Conservation (phyloP, 1,139 yeast species). For the Candida tunisiensis region DNA sequence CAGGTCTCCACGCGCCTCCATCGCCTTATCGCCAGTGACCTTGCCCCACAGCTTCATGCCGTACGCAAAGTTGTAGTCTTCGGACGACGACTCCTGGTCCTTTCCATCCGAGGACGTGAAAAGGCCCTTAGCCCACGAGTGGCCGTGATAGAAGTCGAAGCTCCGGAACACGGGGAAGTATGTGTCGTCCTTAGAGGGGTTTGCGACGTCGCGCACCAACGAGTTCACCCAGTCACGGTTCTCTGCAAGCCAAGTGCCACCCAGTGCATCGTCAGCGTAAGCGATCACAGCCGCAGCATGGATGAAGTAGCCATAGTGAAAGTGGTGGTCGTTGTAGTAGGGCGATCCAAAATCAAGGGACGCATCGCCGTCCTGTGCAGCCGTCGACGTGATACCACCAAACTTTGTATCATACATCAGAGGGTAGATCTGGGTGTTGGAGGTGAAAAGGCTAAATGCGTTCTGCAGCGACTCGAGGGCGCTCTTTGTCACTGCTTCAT, state of each 20-base stretch:
- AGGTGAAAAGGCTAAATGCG: constrained; percentile 33
- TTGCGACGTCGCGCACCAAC: constrained; percentile 59
- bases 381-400: constrained; percentile 54
- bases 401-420: constrained; percentile 52
- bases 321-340: constrained; percentile 63
- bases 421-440: constrained; percentile 38
- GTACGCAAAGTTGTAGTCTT: constrained; percentile 66
- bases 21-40: constrained; percentile 48
- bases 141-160: constrained; percentile 74
- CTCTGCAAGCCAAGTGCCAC: constrained; percentile 48
- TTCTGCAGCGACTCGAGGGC: constrained; percentile 33
- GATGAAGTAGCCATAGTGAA: constrained; percentile 61
- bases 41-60: constrained; percentile 75
- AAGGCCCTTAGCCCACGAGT: constrained; percentile 74
- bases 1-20: constrained; percentile 65
- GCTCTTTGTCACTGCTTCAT: constrained; percentile 30
- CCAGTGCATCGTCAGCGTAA: constrained; percentile 35
- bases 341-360: constrained; percentile 49
- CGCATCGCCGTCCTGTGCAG: constrained; percentile 32
- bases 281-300: constrained; percentile 69
- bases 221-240: constrained; percentile 50
- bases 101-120: constrained; percentile 58
- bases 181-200: constrained; percentile 42
- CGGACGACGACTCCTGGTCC: constrained; percentile 68
- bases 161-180: constrained; percentile 62